Conservation (phyloP, 2,329 filamentous ascomycete genomes). For the Chrysosporium keratinophilum region DNA sequence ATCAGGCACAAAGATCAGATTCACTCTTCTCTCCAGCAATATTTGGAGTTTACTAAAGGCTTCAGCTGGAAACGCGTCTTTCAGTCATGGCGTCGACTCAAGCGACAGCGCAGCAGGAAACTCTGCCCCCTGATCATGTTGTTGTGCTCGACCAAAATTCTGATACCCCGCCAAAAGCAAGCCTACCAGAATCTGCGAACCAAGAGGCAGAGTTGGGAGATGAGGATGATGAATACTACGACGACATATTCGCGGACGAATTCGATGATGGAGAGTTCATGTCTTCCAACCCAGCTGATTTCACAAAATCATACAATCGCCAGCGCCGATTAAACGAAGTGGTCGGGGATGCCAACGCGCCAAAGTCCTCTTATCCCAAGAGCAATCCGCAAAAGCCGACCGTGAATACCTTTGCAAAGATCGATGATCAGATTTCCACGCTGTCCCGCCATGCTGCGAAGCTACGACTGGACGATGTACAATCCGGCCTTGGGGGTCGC, state of each 20-base stretch:
- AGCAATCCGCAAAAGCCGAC: constrained; percentile 68
- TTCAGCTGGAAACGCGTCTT: background rate
- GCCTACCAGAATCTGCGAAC: background rate
- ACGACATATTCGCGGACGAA: constrained; percentile 47
- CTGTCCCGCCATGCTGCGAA: constrained; percentile 76
- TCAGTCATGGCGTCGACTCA: constrained; percentile 1
- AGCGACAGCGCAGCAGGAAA: background rate
- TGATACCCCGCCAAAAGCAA: constrained; percentile 5
- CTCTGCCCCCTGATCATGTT: background rate
- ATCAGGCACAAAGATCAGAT: background rate
- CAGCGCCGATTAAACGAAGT: constrained; percentile 58
- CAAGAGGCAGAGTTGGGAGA: constrained; percentile 35
- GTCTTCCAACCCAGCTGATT: constrained; percentile 52
- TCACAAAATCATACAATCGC: constrained; percentile 81
- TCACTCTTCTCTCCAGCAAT: background rate
- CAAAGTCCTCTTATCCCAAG: constrained; percentile 53
- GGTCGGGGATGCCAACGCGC: constrained; percentile 36
- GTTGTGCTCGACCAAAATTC: constrained; percentile 2
- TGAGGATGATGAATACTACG: constrained; percentile 52
- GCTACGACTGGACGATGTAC: constrained; percentile 61
- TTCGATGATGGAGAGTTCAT: constrained; percentile 47
- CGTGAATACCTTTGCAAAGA: constrained; percentile 65
- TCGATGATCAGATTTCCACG: constrained; percentile 82
- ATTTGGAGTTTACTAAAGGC: background rate
- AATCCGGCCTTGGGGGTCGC: constrained; percentile 44